Evolutionary conservation across 2,329 filamentous ascomycete species (phyloP).

Genomic region (Apiospora kogelbergensis): DNA sequence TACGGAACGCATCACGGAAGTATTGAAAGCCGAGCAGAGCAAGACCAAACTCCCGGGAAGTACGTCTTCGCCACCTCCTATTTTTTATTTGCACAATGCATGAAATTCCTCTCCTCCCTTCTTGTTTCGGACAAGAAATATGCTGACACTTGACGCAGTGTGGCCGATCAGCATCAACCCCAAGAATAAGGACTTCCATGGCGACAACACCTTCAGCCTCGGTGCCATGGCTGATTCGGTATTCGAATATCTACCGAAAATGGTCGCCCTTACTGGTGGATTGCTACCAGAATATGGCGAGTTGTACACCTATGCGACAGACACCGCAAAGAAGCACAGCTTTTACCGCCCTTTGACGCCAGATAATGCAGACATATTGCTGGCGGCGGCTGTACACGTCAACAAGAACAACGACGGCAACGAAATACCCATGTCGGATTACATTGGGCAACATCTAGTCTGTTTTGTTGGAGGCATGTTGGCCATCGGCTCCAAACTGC

Average conservation of each 20-base stretch:
- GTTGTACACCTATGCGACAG: slow-evolving; percentile 63
- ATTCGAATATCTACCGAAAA: slow-evolving; percentile 54
- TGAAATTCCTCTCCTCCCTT: no score
- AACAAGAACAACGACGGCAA: slow-evolving; percentile 30
- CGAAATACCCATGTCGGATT: slow-evolving; percentile 18
- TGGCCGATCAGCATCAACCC: slow-evolving; percentile 68
- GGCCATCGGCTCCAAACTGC: slow-evolving; percentile 46
- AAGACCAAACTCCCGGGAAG: slow-evolving; percentile 40
- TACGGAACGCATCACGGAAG: slow-evolving; percentile 28
- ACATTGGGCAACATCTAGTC: slow-evolving; percentile 43
- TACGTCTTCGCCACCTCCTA: neutral
- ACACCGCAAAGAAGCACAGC: slow-evolving; percentile 58
- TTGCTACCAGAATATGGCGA: slow-evolving; percentile 54
- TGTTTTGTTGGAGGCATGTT: slow-evolving; percentile 54
- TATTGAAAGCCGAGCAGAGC: slow-evolving; percentile 24
- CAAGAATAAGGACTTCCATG: slow-evolving; percentile 45
- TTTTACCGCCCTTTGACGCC: slow-evolving; percentile 66
- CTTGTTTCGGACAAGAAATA: neutral
- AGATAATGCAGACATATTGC: slow-evolving; percentile 55
- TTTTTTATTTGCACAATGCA: neutral
- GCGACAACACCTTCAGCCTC: slow-evolving; percentile 33
- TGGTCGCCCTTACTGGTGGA: slow-evolving; percentile 57
- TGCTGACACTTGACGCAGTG: slow-evolving; percentile 35
- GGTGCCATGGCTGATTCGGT: slow-evolving; percentile 38
- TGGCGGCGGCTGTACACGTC: slow-evolving; percentile 46